Evolutionary conservation across 768 basidiomycete genomes (phyloP), one percentile per base, ranked within the genome.

Genomic region (Panaeolus papilionaceus): DNA sequence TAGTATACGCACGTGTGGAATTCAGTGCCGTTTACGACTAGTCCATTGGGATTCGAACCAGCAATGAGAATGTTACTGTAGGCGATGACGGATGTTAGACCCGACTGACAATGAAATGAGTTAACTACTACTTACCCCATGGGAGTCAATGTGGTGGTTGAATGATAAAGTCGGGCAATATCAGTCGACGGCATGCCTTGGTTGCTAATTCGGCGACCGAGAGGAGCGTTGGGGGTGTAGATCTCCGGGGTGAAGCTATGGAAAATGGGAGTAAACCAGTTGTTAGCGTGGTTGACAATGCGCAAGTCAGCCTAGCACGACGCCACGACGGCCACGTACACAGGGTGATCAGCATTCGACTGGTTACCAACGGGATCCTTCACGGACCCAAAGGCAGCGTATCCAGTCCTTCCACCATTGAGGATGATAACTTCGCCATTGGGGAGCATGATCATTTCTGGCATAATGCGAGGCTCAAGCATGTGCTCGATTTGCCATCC

Each of bases 141-240:
- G 23, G 86, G 83, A 9, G 88, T 83, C 67, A 89, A 79, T 23
- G 84, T 85, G 16, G 86, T 86, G 4, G 79, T 79, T 3, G 87
- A 88, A 75, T 91, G 89, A 77, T 90, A 91, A 79, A 90, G 38
- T 20, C 89, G 77, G 45, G 88, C 78, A 69, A 89, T 82, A 39
- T 76, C 66, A 5, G 79, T 77, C 9, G 77, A 75, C 44, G 82
- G 80, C 66, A 84, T 74, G 23, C 81, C 82, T 8, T 77, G 76
- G 68, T 81, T 82, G 73, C 80, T 84, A 75, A 80, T 82, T 26
- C 82, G 77, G 23, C 71, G 65, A 9, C 88, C 89, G 2, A 76
- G 70, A 0, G 79, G 71, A 3, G 79, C 77, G 62, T 71, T 70
- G 10, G 84, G 81, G 64, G 81, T 82, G 75, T 88, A 89, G 54